Evolutionary conservation across 1,284 basidiomycete genomes (phyloP).

Genomic region (Ustilago vetiveriae): DNA sequence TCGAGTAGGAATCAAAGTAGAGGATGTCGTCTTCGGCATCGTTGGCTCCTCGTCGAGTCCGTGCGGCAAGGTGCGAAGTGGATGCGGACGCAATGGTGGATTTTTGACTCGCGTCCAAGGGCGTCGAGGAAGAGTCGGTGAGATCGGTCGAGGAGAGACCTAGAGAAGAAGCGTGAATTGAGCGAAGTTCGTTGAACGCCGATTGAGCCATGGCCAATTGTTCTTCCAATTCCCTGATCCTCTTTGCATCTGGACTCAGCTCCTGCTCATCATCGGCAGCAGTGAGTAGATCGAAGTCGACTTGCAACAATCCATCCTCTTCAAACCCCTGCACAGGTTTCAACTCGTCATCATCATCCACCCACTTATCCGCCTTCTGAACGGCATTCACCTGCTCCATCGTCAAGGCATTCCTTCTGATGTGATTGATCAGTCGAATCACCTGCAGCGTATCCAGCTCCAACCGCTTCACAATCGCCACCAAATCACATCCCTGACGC

Average conservation of each 20-base stretch:
- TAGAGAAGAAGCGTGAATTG: slow-evolving; percentile 35
- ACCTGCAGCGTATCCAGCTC: slow-evolving; percentile 59
- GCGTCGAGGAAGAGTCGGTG: slow-evolving; percentile 4
- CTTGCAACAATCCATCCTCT: slow-evolving; percentile 61
- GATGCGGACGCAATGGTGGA: slow-evolving; percentile 17
- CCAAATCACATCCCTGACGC: slow-evolving; percentile 54
- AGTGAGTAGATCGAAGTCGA: slow-evolving; percentile 55
- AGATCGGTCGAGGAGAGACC: slow-evolving; percentile 33
- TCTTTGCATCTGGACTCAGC: background rate
- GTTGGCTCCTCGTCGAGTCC: slow-evolving; percentile 21
- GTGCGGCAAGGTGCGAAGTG: background rate
- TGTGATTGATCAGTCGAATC: slow-evolving; percentile 64
- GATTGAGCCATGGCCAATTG: slow-evolving; percentile 40
- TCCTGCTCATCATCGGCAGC: background rate
- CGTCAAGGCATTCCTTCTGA: slow-evolving; percentile 35
- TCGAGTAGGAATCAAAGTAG: slow-evolving; percentile 93
- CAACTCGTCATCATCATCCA: slow-evolving; percentile 57
- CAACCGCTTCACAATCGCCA: slow-evolving; percentile 33
- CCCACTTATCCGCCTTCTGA: slow-evolving; percentile 23
- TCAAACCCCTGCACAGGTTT: slow-evolving; percentile 62
- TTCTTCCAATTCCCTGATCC: slow-evolving; percentile 43
- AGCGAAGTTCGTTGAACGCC: slow-evolving; percentile 53
- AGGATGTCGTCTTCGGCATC: slow-evolving; percentile 78
- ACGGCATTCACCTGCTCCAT: slow-evolving; percentile 32
- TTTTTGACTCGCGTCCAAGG: slow-evolving; percentile 7